Base-by-base conservation (phyloP, 768 basidiomycete genomes). In the Sporobolomyces roseus region DNA sequence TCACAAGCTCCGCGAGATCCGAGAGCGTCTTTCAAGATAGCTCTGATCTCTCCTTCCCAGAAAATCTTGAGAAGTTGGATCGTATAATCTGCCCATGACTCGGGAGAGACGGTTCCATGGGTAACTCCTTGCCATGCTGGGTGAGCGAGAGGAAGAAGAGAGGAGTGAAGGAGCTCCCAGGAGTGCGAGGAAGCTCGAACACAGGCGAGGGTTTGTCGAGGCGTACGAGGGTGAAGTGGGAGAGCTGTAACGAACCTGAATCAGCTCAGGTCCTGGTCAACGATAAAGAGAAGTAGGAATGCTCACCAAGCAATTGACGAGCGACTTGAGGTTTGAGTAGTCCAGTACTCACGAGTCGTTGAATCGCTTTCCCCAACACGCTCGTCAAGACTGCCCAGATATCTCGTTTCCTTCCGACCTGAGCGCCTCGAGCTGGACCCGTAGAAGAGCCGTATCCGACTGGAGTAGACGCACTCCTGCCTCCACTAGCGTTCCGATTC, bases 341-440 rank as follows among this genome's bases (percentile, higher is more conserved):
- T 13, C 71, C 68, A 4, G 71, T 74, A n/a, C 74, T 75, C 29
- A 77, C 76, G 32, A 77, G 64, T 5, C 76, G 43, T 43, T 76
- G 75, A 32, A 77, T 72, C 33, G 74, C 75, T 50, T 72, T 68
- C 5, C 66, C 69, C 21, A 77, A 54, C 3, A 74, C 58, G 50
- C 60, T 61, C 29, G 71, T 60, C 17, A 77, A 36, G 35, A 70
- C 49, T 9, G 73, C 59, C 73, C 73, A 77, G 49, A 76, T 65
- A 51, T 77, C 76, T n/a, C 65, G 45, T 29, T 61, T 54, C 45
- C 70, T 36, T 25, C 46, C 27, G 65, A 38, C 49, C 29, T 8
- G 68, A 56, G 17, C 64, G 51, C 14, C 65, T 61, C 17, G 38
- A 10, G 68, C 35, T 16, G 56, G 17, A 29, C n/a, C 38, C 25